Evolutionary conservation across 345 rosid species (phyloP).

Genomic region (Rhizophora mangle): DNA sequence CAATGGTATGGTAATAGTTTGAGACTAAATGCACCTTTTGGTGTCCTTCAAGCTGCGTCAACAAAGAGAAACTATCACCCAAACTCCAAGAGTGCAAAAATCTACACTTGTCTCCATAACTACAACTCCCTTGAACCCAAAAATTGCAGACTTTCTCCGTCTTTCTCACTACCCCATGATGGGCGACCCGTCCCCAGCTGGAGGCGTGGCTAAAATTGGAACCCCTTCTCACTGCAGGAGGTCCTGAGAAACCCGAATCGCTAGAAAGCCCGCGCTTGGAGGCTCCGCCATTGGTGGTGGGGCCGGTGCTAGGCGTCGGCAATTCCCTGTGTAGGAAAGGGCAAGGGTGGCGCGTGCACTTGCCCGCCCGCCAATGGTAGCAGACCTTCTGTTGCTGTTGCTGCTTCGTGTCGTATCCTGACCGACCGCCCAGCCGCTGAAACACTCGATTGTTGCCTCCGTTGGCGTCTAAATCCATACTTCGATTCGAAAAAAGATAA

Average conservation of each 20-base stretch:
- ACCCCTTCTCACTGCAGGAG: slow-evolving; percentile 47
- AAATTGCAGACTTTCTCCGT: slow-evolving; percentile 69
- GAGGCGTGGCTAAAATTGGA: slow-evolving; percentile 41
- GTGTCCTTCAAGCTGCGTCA: slow-evolving; percentile 95
- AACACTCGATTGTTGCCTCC: slow-evolving; percentile 67
- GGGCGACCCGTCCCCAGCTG: slow-evolving; percentile 42
- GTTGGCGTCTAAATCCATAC: slow-evolving; percentile 72
- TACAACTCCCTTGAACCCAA: slow-evolving; percentile 92
- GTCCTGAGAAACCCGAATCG: slow-evolving; percentile 60
- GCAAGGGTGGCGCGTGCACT: slow-evolving; percentile 67
- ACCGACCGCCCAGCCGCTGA: slow-evolving; percentile 55
- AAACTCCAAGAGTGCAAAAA: slow-evolving; percentile 85
- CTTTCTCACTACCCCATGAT: slow-evolving; percentile 37
- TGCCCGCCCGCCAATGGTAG: slow-evolving; percentile 86
- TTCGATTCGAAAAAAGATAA: not conserved
- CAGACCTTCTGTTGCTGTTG: slow-evolving; percentile 59
- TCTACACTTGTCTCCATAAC: slow-evolving; percentile 73
- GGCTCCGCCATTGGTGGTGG: slow-evolving; percentile 33
- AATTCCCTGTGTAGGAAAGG: slow-evolving; percentile 74
- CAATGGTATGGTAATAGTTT: not conserved
- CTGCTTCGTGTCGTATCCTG: slow-evolving; percentile 21
- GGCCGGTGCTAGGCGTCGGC: slow-evolving; percentile 36
- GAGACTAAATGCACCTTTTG: slow-evolving; percentile 45
- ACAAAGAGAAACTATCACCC: slow-evolving; percentile 66
- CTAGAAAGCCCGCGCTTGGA: slow-evolving; percentile 59